A percentile compares a stretch with the other conserved stretches of the same genome.
phyloP scores from a whole-genome alignment of 163 green algal species.

The Scenedesmus sp. region DNA sequence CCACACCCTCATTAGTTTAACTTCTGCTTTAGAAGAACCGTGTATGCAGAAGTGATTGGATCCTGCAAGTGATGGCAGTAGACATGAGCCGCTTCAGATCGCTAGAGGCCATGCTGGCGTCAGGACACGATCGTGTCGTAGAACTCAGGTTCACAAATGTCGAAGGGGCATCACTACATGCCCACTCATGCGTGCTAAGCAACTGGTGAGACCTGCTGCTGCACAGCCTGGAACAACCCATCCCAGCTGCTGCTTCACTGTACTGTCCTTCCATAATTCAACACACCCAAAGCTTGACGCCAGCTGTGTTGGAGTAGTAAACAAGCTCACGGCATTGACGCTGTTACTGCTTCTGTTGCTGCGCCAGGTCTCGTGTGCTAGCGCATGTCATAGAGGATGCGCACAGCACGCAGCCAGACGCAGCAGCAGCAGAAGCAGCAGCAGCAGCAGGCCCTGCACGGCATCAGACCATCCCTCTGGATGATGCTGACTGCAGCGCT shows the following conservation, averaged over 20 bases:
- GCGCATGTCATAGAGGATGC: background rate
- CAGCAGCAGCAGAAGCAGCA: background rate
- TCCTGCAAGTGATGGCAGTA: background rate
- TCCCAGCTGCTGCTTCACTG: background rate
- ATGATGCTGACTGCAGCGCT: slow-evolving; percentile 7
- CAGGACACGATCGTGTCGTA: background rate
- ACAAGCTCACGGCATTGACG: no score
- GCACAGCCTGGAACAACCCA: background rate
- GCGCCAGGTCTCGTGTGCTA: background rate
- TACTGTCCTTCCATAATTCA: no score
- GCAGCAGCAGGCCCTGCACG: background rate
- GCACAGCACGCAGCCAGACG: background rate
- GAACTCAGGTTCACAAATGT: background rate
- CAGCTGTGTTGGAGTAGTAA: no score
- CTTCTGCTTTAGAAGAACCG: no score
- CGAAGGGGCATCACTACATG: background rate
- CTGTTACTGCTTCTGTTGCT: background rate
- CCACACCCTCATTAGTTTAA: no score
- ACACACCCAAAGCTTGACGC: no score
- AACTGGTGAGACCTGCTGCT: background rate
- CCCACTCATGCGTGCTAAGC: background rate
- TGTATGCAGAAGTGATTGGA: background rate
- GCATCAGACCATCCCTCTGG: slow-evolving; percentile 17
- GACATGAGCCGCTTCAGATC: background rate
- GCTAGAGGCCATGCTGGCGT: background rate